phyloP scores from a whole-genome alignment of 1,284 basidiomycete species.

The Pseudozyma pruni region DNA sequence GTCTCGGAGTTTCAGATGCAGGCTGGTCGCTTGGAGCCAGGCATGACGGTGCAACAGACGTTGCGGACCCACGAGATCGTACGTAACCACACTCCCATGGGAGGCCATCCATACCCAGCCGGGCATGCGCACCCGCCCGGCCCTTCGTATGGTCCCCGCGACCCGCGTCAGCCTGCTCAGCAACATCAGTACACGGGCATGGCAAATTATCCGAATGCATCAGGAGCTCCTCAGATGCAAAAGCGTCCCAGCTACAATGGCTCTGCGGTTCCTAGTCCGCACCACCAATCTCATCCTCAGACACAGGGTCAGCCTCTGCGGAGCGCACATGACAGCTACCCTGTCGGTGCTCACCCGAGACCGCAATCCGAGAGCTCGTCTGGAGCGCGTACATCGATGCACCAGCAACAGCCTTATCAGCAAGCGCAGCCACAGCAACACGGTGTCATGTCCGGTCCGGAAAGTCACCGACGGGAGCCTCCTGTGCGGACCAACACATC shows the following conservation, averaged over 20 bases:
- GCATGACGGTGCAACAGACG: conserved; percentile 63
- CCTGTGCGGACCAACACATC: conserved; percentile 32
- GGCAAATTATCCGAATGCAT: conserved; percentile 19
- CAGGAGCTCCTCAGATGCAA: conserved; percentile 25
- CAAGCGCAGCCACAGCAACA: conserved; percentile 6
- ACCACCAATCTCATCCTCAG: conserved; percentile 26
- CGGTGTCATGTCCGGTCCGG: conserved; percentile 3
- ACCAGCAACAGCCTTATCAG: conserved; percentile 12
- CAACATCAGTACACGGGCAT: conserved; percentile 14
- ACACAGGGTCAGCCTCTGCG: conserved; percentile 13
- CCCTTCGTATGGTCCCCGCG: conserved; percentile 43
- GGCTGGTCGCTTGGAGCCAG: conserved; percentile 50
- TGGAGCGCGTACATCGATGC: conserved; percentile 8
- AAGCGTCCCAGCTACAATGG: conserved; percentile 22
- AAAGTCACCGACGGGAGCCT: conserved; percentile 29
- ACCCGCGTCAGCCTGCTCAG: conserved; percentile 35
- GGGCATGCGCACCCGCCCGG: conserved; percentile 25
- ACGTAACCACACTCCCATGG: conserved; percentile 10
- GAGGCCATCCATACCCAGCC: conserved; percentile 14
- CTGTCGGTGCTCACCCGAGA: conserved; percentile 8
- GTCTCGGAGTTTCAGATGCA: conserved; percentile 61
- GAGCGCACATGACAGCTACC: conserved; percentile 19
- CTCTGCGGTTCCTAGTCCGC: conserved; percentile 13
- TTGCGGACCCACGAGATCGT: conserved; percentile 54
- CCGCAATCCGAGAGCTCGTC: conserved; percentile 23